Evolutionary conservation across 495 filamentous ascomycete genomes (phyloP), one percentile per base, ranked within the genome.

Genomic region (Choiromyces venosus): DNA sequence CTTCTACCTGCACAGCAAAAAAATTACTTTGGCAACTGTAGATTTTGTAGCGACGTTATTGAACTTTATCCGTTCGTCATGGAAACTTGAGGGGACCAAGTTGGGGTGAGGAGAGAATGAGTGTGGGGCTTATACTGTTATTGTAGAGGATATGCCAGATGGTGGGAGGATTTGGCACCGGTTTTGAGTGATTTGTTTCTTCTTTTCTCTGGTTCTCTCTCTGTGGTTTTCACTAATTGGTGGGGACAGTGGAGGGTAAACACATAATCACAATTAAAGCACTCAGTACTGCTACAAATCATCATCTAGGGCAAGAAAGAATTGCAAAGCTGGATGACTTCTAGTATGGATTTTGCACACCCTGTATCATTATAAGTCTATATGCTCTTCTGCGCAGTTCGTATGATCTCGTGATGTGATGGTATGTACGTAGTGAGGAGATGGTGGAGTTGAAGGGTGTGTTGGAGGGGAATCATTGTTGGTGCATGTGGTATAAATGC

Each of bases 1-100:
- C 3, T 97, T 97, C 85, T 97, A 92, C 82, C 89, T 97, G 38
- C 97, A 97, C 81, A 94, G 94, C 71, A 94, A 93, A 9, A 91
- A 89, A 71, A 89, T 97, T 37, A 84, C 87, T 0, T 85, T 97
- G 12, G 91, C 93, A 71, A 82, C 69, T 83, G 84, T 91, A 73
- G 91, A 97, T 81, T 94, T 94, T 0, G 92, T 96, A 78, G 84
- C 82, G 75, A 86, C 85, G 0, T n/a, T n/a, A n/a, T n/a, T n/a
- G n/a, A n/a, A n/a, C n/a, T n/a, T n/a, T n/a, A n/a, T n/a, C n/a
- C n/a, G n/a, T n/a, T n/a, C n/a, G n/a, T n/a, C n/a, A n/a, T n/a
- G n/a, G n/a, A n/a, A n/a, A n/a, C n/a, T n/a, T n/a, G n/a, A n/a
- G n/a, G n/a, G n/a, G n/a, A n/a, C n/a, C n/a, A n/a, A n/a, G n/a